Base-by-base conservation (phyloP, 345 rosid species). In the Salix arbutifolia region DNA sequence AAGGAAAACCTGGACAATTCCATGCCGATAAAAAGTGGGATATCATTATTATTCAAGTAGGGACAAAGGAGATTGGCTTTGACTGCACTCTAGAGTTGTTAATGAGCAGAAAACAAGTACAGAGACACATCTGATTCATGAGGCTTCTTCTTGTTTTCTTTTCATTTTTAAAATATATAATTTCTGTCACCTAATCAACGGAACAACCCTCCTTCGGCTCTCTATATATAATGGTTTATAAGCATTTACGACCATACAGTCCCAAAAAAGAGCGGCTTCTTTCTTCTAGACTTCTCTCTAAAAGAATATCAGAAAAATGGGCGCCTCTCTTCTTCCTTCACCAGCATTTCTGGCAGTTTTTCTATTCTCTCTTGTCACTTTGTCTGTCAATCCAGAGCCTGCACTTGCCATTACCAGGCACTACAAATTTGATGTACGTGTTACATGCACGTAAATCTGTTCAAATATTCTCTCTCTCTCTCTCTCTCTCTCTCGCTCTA, bases 21-120 rank as follows among this genome's bases (percentile, higher is more conserved):
- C 28, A 58, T 58, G 62, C 28, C 26, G n/a, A 23, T 58, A 58
- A 56, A 40, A n/a, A 58, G 23, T 23, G 28, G 28, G 28, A 58
- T n/a, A 58, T n/a, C 4, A 58, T 33, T 5, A 33, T n/a, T 23
- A 58, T n/a, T 58, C 23, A 1, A n/a, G 62, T n/a, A 58, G 28
- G 26, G 81, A 67, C 78, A 82, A 81, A 77, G 74, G 78, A 48
- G 31, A 74, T 46, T 89, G 87, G 81, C 97, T 93, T 93, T 82
- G 87, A 89, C 85, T 88, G 53, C 88, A 92, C 98, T 88, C 97
- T 82, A 84, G 75, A 84, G 85, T 83, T 74, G 90, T 87, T 90
- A 65, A 88, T 83, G 86, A 88, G 80, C 91, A 82, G 74, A 53
- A 58, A 67, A 74, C 28, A 52, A 25, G 17, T 6, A 9, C 23